Percentiles rank a stretch among this genome's conserved stretches.
phyloP scores from a whole-genome alignment of 2,329 filamentous ascomycete genomes.

The Teratosphaeria epicoccoides region DNA sequence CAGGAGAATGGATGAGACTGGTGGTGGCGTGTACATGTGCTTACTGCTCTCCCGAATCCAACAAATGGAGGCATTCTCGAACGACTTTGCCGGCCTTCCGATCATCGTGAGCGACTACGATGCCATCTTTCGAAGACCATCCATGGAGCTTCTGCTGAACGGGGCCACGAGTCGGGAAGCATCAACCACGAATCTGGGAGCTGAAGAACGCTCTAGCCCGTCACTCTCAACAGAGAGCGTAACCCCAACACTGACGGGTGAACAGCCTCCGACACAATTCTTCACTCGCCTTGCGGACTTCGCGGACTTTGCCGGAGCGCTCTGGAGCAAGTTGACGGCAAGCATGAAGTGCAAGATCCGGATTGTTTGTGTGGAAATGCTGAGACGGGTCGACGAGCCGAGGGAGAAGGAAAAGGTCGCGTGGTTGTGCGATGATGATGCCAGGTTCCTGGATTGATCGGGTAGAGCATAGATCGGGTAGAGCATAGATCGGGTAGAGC shows the following conservation, averaged over 20 bases:
- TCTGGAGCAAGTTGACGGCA: conserved; percentile 12
- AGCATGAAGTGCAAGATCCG: conserved; percentile 18
- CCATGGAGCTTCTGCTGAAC: conserved; percentile 1
- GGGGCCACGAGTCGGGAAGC: not conserved
- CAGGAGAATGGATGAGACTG: not conserved
- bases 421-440: conserved; percentile 20
- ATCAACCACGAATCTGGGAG: not conserved
- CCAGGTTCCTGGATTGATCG: conserved; percentile 21
- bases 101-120: conserved; percentile 18
- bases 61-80: conserved; percentile 1
- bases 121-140: conserved; percentile 4
- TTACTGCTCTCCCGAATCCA: not conserved
- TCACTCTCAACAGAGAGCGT: not conserved
- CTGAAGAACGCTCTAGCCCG: not conserved
- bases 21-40: not conserved
- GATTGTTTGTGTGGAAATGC: conserved; percentile 18
- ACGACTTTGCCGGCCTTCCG: conserved; percentile 17
- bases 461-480: not conserved
- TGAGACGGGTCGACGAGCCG: conserved; percentile 17
- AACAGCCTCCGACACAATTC: not conserved
- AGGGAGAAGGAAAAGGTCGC: conserved; percentile 6
- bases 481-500: not conserved
- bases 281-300: conserved; percentile 13
- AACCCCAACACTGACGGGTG: not conserved
- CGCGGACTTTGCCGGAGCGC: conserved; percentile 10